Percentiles rank a stretch among this genome's conserved stretches.
These are phyloP conservation scores for Aspergillus leporis DNA, from an alignment of 495 filamentous ascomycete genomes.

Conservation along the genomic window DNA sequence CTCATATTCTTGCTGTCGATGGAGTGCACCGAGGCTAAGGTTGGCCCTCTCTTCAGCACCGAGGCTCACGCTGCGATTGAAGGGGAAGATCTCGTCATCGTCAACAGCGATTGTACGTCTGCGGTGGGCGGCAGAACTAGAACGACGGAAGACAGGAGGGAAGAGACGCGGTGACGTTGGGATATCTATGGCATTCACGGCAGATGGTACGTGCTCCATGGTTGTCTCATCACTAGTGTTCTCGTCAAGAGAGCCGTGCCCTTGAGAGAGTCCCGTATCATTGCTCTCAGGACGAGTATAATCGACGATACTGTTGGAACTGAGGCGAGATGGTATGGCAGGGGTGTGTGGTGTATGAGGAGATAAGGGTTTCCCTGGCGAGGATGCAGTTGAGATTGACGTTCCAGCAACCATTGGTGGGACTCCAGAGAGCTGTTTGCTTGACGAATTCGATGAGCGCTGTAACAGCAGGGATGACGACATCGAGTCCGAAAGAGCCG, in stretches of 20 bases:
- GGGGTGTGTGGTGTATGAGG: constrained; percentile 95
- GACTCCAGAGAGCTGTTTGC: constrained; percentile 78
- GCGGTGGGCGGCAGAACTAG: constrained; percentile 78
- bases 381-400: constrained; percentile 81
- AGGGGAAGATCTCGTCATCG: constrained; percentile 59
- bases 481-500: constrained; percentile 83
- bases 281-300: constrained; percentile 49
- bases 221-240: constrained; percentile 35
- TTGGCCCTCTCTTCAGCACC: constrained; percentile 67
- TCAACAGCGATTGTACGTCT: constrained; percentile 55
- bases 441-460: constrained; percentile 79
- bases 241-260: constrained; percentile 40
- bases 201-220: constrained; percentile 46
- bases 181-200: constrained; percentile 76
- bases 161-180: constrained; percentile 74
- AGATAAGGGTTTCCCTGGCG: constrained; percentile 87
- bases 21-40: constrained; percentile 55
- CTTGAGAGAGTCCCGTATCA: constrained; percentile 25
- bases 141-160: constrained; percentile 61
- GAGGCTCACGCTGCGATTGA: constrained; percentile 73
- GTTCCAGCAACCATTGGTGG: constrained; percentile 81
- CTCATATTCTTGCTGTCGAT: constrained; percentile 48
- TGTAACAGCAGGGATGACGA: constrained; percentile 80
- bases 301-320: constrained; percentile 82
- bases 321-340: constrained; percentile 87